Percentiles rank a stretch among this genome's conserved stretches.
phyloP scores from a whole-genome alignment of 2,329 filamentous ascomycete species.

The Pseudocercospora cruenta region DNA sequence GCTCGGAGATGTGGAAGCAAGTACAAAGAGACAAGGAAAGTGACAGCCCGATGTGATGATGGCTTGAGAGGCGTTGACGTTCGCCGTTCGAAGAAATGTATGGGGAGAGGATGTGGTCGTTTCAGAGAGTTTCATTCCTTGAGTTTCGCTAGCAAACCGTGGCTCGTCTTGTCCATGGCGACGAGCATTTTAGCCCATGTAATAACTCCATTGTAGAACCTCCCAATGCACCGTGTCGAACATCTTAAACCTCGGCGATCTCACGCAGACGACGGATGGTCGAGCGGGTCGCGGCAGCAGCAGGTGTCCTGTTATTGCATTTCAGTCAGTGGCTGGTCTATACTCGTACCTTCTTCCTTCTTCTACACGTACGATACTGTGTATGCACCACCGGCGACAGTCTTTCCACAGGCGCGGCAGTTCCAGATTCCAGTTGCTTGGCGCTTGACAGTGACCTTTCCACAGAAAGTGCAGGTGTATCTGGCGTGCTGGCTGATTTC shows the following conservation, averaged over 20 bases:
- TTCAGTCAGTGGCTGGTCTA: constrained; percentile 17
- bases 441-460: constrained; percentile 79
- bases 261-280: constrained; percentile 96
- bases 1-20: not conserved
- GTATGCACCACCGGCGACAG: constrained; percentile 90
- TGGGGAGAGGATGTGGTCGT: constrained; percentile 19
- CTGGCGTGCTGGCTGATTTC: constrained; percentile 98
- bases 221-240: constrained; percentile 30
- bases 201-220: constrained; percentile 32
- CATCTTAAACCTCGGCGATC: constrained; percentile 85
- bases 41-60: not conserved
- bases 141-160: constrained; percentile 31
- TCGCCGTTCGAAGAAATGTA: constrained; percentile 13
- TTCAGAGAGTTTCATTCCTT: constrained; percentile 33
- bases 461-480: constrained; percentile 98
- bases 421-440: constrained; percentile 94
- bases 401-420: constrained; percentile 95
- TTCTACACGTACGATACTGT: constrained; percentile 81
- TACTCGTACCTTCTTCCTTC: constrained; percentile 12
- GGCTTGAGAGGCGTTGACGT: constrained; percentile 8
- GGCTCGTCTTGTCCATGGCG: constrained; percentile 25
- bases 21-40: constrained; percentile 14
- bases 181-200: constrained; percentile 27
- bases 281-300: constrained; percentile 90
- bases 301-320: constrained; percentile 69